A percentile compares a stretch with the other conserved stretches of the same genome.
Conservation (phyloP, 129 eudicot genomes). For the Tagetes patula region DNA sequence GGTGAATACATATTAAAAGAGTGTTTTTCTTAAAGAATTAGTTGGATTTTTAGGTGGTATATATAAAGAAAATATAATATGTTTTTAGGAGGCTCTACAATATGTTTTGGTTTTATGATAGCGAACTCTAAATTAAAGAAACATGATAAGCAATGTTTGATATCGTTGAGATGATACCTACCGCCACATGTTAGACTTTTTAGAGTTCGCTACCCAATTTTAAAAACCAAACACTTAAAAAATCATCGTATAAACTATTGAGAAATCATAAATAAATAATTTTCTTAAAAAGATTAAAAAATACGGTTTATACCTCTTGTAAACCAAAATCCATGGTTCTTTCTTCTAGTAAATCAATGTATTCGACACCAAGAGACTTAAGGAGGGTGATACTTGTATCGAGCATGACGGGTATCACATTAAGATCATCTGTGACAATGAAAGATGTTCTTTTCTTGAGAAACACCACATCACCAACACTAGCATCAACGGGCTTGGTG, state of each 20-base stretch:
- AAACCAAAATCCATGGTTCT: constrained; percentile 19
- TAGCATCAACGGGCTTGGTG: background rate
- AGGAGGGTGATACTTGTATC: constrained; percentile 30
- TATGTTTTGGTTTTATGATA: no score
- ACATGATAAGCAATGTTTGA: no score
- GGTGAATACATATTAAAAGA: background rate
- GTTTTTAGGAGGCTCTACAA: no score
- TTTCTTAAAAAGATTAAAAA: background rate
- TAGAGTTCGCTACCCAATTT: no score
- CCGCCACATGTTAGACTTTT: no score
- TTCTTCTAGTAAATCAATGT: constrained; percentile 31
- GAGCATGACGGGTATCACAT: constrained; percentile 25
- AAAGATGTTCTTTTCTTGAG: constrained; percentile 17
- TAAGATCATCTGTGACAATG: constrained; percentile 35
- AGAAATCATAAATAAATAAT: background rate
- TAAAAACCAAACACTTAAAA: no score
- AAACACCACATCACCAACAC: constrained; percentile 21
- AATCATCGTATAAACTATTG: no score
- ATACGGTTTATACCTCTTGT: constrained; percentile 25
- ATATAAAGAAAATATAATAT: no score
- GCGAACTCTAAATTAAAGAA: no score
- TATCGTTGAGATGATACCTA: no score
- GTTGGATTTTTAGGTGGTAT: no score
- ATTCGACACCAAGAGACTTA: constrained; percentile 36
- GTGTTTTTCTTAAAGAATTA: background rate